Evolutionary conservation across 2,329 filamentous ascomycete species (phyloP).

Genomic region (Leptoxyphium fumago): DNA sequence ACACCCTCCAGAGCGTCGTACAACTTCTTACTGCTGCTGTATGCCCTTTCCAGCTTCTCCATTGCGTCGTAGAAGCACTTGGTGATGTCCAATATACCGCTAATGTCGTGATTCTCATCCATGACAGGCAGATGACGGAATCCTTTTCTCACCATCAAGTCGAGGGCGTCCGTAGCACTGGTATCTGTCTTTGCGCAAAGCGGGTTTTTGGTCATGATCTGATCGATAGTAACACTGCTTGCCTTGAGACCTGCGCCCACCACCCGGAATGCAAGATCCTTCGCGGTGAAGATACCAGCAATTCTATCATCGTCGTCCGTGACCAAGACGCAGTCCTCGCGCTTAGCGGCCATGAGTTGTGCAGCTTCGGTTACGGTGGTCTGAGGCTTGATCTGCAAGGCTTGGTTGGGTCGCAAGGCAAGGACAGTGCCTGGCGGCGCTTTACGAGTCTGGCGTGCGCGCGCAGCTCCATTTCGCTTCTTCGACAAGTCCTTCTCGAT

Average conservation of each 20-base stretch:
- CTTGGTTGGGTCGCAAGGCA: slow-evolving; percentile 84
- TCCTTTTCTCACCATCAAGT: slow-evolving; percentile 95
- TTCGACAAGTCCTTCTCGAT: slow-evolving; percentile 96
- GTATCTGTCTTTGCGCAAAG: slow-evolving; percentile 95
- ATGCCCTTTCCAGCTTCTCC: slow-evolving; percentile 97
- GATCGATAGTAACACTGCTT: slow-evolving; percentile 77
- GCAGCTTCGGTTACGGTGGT: slow-evolving; percentile 93
- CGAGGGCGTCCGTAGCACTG: slow-evolving; percentile 89
- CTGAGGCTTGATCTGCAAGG: slow-evolving; percentile 89
- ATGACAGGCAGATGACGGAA: slow-evolving; percentile 97
- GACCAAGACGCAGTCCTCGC: slow-evolving; percentile 93
- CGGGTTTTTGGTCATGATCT: slow-evolving; percentile 99
- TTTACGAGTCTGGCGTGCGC: slow-evolving; percentile 76
- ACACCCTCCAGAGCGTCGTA: slow-evolving; percentile 97
- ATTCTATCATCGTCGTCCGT: slow-evolving; percentile 97
- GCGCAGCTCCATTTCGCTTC: slow-evolving; percentile 70
- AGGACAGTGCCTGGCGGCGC: slow-evolving; percentile 92
- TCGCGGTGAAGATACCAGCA: slow-evolving; percentile 96
- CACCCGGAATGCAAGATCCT: slow-evolving; percentile 93
- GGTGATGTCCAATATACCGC: slow-evolving; percentile 93
- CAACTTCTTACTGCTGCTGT: slow-evolving; percentile 92
- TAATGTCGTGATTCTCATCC: slow-evolving; percentile 99
- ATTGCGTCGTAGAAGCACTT: slow-evolving; percentile 99
- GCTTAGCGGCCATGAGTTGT: slow-evolving; percentile 96
- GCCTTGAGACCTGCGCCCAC: slow-evolving; percentile 85